Percentiles rank a stretch among this genome's conserved stretches.
Evolutionary conservation across 2,329 filamentous ascomycete species (phyloP).

Genomic region (Neurospora sp.): DNA sequence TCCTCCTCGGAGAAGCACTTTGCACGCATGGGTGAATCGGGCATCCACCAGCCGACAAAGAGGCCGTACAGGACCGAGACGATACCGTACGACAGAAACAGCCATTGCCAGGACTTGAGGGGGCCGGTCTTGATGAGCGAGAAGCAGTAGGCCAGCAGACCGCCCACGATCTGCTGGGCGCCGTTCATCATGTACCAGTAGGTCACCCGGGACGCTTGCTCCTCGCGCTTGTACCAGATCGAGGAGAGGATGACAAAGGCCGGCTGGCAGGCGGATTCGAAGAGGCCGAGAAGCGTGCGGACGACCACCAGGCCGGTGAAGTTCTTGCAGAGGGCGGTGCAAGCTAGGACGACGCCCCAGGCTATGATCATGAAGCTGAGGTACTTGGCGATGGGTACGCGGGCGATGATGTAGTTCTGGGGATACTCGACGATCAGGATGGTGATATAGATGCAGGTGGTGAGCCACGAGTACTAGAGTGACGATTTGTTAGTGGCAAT

Average conservation of each 20-base stretch:
- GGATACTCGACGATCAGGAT: conserved; percentile 65
- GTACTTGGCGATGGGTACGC: conserved; percentile 59
- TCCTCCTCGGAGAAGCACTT: conserved; percentile 59
- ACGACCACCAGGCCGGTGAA: conserved; percentile 51
- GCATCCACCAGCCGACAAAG: conserved; percentile 55
- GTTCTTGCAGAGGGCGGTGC: conserved; percentile 50
- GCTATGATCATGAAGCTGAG: conserved; percentile 52
- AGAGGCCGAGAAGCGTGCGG: conserved; percentile 59
- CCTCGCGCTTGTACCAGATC: conserved; percentile 63
- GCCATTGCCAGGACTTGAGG: conserved; percentile 57
- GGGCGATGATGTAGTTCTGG: conserved; percentile 43
- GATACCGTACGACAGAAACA: conserved; percentile 58
- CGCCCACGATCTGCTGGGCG: conserved; percentile 60
- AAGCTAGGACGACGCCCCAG: conserved; percentile 53
- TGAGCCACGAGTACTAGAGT: conserved; percentile 57
- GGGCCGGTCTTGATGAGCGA: conserved; percentile 41
- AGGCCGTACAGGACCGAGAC: conserved; percentile 54
- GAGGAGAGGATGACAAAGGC: conserved; percentile 56
- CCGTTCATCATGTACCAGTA: conserved; percentile 78
- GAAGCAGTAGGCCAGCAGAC: conserved; percentile 58
- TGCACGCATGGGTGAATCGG: conserved; percentile 62
- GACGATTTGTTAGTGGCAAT: background rate
- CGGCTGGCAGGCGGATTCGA: conserved; percentile 62
- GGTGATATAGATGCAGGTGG: conserved; percentile 65
- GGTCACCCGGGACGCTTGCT: conserved; percentile 56